Evolutionary conservation across 805 yeast species (phyloP).

Genomic region (Ascoidea asiatica): DNA sequence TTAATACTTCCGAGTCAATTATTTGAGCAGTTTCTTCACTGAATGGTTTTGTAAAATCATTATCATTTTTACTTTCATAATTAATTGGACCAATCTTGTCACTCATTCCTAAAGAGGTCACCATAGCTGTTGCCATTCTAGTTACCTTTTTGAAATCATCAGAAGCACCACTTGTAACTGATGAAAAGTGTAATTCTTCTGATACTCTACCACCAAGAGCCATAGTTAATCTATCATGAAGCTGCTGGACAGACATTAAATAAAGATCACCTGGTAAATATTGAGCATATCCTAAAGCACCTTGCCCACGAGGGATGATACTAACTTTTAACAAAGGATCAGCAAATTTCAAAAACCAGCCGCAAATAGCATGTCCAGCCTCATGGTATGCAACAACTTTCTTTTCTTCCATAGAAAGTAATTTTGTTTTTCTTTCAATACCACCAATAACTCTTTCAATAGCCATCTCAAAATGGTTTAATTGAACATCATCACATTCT

Average conservation of each 20-base stretch:
- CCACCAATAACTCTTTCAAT: conserved; percentile 97
- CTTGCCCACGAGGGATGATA: conserved; percentile 93
- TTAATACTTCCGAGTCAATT: conserved; percentile 74
- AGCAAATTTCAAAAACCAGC: conserved; percentile 86
- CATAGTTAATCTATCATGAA: conserved; percentile 88
- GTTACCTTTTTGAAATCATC: conserved; percentile 97
- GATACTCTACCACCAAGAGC: conserved; percentile 94
- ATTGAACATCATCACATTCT: conserved; percentile 53
- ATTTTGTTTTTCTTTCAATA: conserved; percentile 75
- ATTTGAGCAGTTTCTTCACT: conserved; percentile 74
- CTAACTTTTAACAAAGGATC: conserved; percentile 93
- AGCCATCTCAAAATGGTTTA: conserved; percentile 84
- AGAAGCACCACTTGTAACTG: conserved; percentile 93
- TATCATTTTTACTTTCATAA: conserved; percentile 52
- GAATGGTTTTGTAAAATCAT: conserved; percentile 69
- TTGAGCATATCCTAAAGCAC: conserved; percentile 95
- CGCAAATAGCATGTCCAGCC: conserved; percentile 98
- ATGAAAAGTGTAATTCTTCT: conserved; percentile 81
- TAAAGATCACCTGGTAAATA: conserved; percentile 90
- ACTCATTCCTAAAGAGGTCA: conserved; percentile 86
- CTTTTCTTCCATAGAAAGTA: conserved; percentile 77
- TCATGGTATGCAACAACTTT: conserved; percentile 92
- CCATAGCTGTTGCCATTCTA: conserved; percentile 87
- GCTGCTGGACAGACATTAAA: conserved; percentile 61
- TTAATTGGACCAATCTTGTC: conserved; percentile 72